Evolutionary conservation across 768 basidiomycete genomes (phyloP).

Genomic region (Tubosaeta sp.): DNA sequence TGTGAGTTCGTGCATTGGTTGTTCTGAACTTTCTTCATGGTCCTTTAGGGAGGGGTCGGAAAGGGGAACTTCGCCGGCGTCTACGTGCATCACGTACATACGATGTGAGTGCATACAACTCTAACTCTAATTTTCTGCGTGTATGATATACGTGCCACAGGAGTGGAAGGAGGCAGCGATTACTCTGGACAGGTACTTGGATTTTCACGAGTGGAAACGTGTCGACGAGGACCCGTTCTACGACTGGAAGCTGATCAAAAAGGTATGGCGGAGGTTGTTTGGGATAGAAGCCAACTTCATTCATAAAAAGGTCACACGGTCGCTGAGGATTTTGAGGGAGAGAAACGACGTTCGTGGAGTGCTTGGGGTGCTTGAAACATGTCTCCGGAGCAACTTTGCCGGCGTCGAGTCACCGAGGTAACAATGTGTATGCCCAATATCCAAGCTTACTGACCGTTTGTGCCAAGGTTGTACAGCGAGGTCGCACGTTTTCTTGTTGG

Average conservation of each 20-base stretch:
- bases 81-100: constrained; percentile 74
- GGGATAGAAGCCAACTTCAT: background rate
- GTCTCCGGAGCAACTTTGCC: constrained; percentile 88
- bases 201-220: constrained; percentile 88
- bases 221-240: constrained; percentile 86
- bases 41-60: constrained; percentile 73
- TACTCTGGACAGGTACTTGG: constrained; percentile 73
- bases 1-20: constrained; percentile 46
- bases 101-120: constrained; percentile 40
- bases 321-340: constrained; percentile 64
- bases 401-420: constrained; percentile 83
- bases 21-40: background rate
- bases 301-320: constrained; percentile 60
- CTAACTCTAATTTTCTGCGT: background rate
- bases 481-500: constrained; percentile 30
- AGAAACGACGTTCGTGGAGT: constrained; percentile 81
- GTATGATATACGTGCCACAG: constrained; percentile 25
- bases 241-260: constrained; percentile 83
- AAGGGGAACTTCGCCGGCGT: constrained; percentile 70
- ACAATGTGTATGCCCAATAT: background rate
- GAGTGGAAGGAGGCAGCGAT: constrained; percentile 88
- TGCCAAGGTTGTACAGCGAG: constrained; percentile 81
- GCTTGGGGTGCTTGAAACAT: constrained; percentile 87
- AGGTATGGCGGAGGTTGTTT: constrained; percentile 37
- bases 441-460: constrained; percentile 4